A percentile compares a stretch with the other conserved stretches of the same genome.
These are phyloP conservation scores for Tripidium arundinaceum DNA, from an alignment of 202 grass and related monocot genomes.

Conservation along the genomic window DNA sequence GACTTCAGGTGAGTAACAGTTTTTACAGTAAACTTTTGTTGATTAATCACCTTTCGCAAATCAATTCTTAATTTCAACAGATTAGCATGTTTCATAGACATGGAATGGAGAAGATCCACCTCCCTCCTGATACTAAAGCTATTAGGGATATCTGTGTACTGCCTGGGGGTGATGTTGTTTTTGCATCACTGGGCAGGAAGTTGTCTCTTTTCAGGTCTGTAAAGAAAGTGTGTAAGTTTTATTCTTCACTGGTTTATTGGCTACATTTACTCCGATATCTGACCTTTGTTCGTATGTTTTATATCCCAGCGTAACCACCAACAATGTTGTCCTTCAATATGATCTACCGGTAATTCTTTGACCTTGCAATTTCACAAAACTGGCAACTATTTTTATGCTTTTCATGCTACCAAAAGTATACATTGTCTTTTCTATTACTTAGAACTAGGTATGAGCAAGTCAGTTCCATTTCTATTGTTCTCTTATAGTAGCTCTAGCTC, in stretches of 20 bases:
- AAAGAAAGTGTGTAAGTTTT: slow-evolving; percentile 16
- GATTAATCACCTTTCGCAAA: slow-evolving; percentile 29
- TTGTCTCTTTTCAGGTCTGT: slow-evolving; percentile 70
- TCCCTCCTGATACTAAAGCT: slow-evolving; percentile 78
- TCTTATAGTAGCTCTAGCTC: neutral
- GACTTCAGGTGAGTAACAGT: neutral
- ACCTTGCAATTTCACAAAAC: slow-evolving; percentile 36
- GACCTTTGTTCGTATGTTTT: slow-evolving; percentile 29
- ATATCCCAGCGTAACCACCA: slow-evolving; percentile 58
- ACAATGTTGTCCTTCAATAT: slow-evolving; percentile 74
- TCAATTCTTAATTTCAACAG: slow-evolving; percentile 40
- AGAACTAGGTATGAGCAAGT: neutral
- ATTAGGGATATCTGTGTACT: slow-evolving; percentile 74
- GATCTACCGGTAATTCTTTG: slow-evolving; percentile 75
- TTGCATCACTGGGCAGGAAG: slow-evolving; percentile 82
- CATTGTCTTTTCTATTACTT: neutral
- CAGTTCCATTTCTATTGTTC: neutral
- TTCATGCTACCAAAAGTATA: neutral
- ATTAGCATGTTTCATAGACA: slow-evolving; percentile 64
- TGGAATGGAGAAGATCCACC: slow-evolving; percentile 50
- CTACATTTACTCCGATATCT: slow-evolving; percentile 19
- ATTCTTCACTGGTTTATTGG: slow-evolving; percentile 17
- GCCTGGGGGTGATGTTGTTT: slow-evolving; percentile 50
- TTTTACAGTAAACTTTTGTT: slow-evolving; percentile 15
- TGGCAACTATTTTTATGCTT: slow-evolving; percentile 6